phyloP scores from a whole-genome alignment of 2,329 filamentous ascomycete species.

The Nothophoma quercina region DNA sequence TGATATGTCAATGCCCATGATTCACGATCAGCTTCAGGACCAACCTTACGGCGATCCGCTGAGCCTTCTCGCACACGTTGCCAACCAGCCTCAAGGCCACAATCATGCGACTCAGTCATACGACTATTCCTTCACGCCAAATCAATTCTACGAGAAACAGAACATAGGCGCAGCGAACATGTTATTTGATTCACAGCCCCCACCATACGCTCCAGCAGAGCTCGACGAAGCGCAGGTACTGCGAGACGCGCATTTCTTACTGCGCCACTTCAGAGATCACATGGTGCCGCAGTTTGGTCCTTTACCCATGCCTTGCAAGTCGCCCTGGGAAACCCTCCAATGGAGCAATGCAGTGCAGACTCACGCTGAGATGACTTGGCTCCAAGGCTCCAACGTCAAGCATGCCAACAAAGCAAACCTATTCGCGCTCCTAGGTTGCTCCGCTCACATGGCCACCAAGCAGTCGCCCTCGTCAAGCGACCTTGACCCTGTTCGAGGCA shows the following conservation, averaged over 20 bases:
- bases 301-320: slow-evolving; percentile 20
- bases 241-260: slow-evolving; percentile 18
- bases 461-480: neutral
- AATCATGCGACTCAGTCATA: neutral
- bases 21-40: slow-evolving; percentile 11
- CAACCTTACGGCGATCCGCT: slow-evolving; percentile 8
- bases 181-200: slow-evolving; percentile 7
- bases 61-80: slow-evolving; percentile 16
- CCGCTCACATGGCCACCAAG: slow-evolving; percentile 16
- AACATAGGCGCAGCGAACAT: neutral
- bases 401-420: slow-evolving; percentile 24
- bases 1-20: slow-evolving; percentile 14
- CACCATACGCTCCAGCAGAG: slow-evolving; percentile 10
- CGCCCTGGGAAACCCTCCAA: slow-evolving; percentile 27
- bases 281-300: slow-evolving; percentile 24
- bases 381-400: slow-evolving; percentile 14
- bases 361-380: slow-evolving; percentile 23
- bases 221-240: slow-evolving; percentile 17
- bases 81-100: slow-evolving; percentile 11
- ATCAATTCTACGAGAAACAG: slow-evolving; percentile 2
- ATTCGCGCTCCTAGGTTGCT: slow-evolving; percentile 21
- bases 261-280: slow-evolving; percentile 23
- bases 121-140: neutral
- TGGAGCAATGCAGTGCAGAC: slow-evolving; percentile 22
- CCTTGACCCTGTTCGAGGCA: slow-evolving; percentile 1